Base-by-base conservation (phyloP, 495 filamentous ascomycete genomes). In the Aspergillus hancockii region DNA sequence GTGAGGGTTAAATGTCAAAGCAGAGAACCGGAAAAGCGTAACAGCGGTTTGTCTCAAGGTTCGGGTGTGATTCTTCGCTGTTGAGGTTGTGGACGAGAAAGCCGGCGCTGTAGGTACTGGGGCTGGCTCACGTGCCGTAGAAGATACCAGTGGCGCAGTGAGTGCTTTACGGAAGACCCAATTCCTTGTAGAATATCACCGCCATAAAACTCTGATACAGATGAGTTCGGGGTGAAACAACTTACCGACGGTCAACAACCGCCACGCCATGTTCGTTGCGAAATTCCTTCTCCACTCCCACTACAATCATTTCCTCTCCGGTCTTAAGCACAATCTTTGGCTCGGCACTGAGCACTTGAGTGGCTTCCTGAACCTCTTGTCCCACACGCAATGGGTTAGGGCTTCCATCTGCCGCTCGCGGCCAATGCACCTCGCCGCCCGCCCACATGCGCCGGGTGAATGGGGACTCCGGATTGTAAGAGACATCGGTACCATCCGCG, bases 381-480 rank as follows among this genome's bases (percentile, higher is more conserved):
- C 84, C 85, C 0, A 86, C 76, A 4, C 76, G 68, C 52, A 86
- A 64, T 12, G 65, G 64, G 55, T 81, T 78, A 45, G 68, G 61
- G 14, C 69, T 65, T 8, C 74, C 73, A 10, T 69, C 60, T 0
- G 47, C 55, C 32, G 62, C 63, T 4, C 75, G 72, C 8, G 70
- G 72, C 83, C 82, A 87, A n/a, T 64, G 52, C 23, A 87, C 74
- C 57, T 77, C 73, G 0, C 90, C 91, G 25, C 90, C 90, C 3
- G 88, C 88, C 91, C 91, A 95, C 84, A 95, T 87, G 23, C 90
- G 83, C 22, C 88, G 79, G 23, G 77, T 81, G 58, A 85, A 93
- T 0, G 87, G 85, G 0, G 57, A 31, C 4, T 83, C 81, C 0
- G 91, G 90, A 45, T 81, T 86, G 59, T 92, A 90, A 2, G 81